Percentiles rank a stretch among this genome's conserved stretches.
These are phyloP conservation scores for Geranomyces variabilis DNA, from an alignment of 192 early-diverging fungal genomes.

Conservation along the genomic window DNA sequence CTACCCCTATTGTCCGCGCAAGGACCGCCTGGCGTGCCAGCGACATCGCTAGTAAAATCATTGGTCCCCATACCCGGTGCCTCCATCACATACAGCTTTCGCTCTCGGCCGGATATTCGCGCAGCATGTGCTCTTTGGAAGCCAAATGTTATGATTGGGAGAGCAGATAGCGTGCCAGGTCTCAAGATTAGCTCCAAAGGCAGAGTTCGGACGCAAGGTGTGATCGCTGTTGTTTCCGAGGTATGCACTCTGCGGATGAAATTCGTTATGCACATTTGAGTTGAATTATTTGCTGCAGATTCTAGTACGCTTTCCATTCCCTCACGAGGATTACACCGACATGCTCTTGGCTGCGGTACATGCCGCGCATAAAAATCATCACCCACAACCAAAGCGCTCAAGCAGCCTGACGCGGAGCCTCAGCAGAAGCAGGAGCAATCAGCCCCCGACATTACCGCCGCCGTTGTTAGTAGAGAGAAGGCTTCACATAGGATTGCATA, in stretches of 20 bases:
- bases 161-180: constrained; percentile 45
- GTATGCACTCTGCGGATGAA: constrained; percentile 1
- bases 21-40: constrained; percentile 10
- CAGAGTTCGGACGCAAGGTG: constrained; percentile 5
- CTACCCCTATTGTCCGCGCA: constrained; percentile 43
- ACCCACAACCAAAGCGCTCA: constrained; percentile 4
- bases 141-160: constrained; percentile 45
- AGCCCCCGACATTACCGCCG: constrained; percentile 29
- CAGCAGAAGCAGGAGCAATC: constrained; percentile 8
- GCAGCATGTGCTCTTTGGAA: constrained; percentile 41
- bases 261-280: not conserved
- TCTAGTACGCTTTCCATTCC: constrained; percentile 22
- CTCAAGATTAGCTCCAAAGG: constrained; percentile 18
- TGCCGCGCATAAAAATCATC: constrained; percentile 24
- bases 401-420: not conserved
- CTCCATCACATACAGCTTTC: constrained; percentile 39
- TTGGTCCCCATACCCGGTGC: constrained; percentile 45
- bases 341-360: constrained; percentile 25
- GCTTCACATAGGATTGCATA: constrained; percentile 56
- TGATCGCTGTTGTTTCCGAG: constrained; percentile 28
- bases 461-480: constrained; percentile 48
- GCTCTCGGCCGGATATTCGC: constrained; percentile 42
- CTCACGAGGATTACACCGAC: constrained; percentile 40
- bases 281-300: constrained; percentile 10
- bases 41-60: not conserved